Base-by-base conservation (phyloP, 1,139 yeast genomes). In the Taphrina wiesneri region DNA sequence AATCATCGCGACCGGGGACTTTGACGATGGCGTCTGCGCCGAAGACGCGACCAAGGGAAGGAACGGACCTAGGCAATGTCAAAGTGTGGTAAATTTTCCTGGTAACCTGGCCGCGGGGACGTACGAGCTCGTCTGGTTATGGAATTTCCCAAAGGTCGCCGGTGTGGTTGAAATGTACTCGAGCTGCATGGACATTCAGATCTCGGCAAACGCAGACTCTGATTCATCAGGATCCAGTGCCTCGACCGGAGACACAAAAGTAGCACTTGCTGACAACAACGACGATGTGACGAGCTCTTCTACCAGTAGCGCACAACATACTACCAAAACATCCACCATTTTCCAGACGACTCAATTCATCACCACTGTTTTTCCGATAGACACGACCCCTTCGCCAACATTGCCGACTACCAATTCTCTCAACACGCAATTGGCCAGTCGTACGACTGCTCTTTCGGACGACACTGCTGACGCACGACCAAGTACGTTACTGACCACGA, bases 21-120 rank as follows among this genome's bases (percentile, higher is more conserved):
- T 69, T 39, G 72, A 70, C 39, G 72, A 70, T 49, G 71, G 72
- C 6, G 26, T 54, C 28, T 70, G 72, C 49, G 70, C 72, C 1
- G 70, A 63, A 17, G 66, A 64, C 25, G 67, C 57, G 21, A 62
- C 65, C 32, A 62, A 21, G 25, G 70, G 70, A 21, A 59, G 70
- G 2, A 52, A 52, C 6, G 69, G 64, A 17, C 68, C 67, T 36
- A 26, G 59, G 30, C 69, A 70, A 2, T 70, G 72, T 56, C 66
- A 68, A 19, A 56, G 68, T 5, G 21, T 51, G 11, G 70, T 70
- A 19, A 21, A 43, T 13, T 32, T 69, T 3, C 72, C 72, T 5
- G 49, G 36, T 21, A 61, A 25, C 13, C n/a, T 66, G 17, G 66
- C 41, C 3, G 43, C 67, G 1, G 72, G 72, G 9, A 46, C 62